Base-by-base conservation (phyloP, 768 basidiomycete species). In the Porpolomopsis calyptriformis region DNA sequence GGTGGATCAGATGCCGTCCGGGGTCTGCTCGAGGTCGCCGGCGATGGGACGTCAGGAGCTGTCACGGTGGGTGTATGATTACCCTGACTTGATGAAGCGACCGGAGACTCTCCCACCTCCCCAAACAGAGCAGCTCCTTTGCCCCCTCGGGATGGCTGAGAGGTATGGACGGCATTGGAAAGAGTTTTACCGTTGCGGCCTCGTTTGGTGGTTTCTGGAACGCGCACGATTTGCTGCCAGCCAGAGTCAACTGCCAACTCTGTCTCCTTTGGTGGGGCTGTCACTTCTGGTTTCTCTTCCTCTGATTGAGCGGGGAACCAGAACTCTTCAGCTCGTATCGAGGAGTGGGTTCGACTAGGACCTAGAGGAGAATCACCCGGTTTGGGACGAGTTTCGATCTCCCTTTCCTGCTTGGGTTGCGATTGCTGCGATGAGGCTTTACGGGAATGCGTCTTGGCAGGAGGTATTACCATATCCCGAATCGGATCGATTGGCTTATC, bases 1-100 rank as follows among this genome's bases (percentile, higher is more conserved):
- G 55, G 54, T 23, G 60, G 60, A 46, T 65, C 62, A 2, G 63
- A 63, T 50, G 56, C 56, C 27, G 60, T 58, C 20, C 61, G 59
- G 11, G 26, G 40, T 7, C 45, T 38, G 33, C 22, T 26, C 43
- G 37, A 10, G 26, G 35, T 16, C 6, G 22, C 12, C 18, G 16
- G 26, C 14, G 45, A 25, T 9, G 49, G n/a, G n/a, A n/a, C n/a
- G n/a, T n/a, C n/a, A n/a, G n/a, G n/a, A n/a, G n/a, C n/a, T n/a
- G n/a, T n/a, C n/a, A n/a, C n/a, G n/a, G n/a, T n/a, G n/a, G n/a
- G n/a, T n/a, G n/a, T n/a, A n/a, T n/a, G n/a, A n/a, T n/a, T n/a
- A n/a, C n/a, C 20, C 22, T 16, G n/a, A n/a, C 20, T 19, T 22
- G 38, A 4, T 12, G 38, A 23, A n/a, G 14, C n/a, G 38, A 39